phyloP scores from a whole-genome alignment of 1,284 basidiomycete species.

The Trichosporon sp. region DNA sequence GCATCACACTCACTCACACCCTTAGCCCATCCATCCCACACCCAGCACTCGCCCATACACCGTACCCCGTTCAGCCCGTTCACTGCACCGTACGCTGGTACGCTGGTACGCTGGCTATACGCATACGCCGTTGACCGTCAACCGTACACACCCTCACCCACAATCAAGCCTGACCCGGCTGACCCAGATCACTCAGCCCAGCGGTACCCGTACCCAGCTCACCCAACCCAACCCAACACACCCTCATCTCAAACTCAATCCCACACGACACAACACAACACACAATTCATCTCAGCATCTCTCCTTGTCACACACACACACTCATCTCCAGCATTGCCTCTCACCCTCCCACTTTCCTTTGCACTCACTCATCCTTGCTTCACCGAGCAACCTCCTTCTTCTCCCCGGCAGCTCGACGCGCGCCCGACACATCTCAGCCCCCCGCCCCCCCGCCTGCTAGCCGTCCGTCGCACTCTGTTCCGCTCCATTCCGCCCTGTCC shows the following conservation, averaged over 20 bases:
- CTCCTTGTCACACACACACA: too few species aligned
- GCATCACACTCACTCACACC: too few species aligned
- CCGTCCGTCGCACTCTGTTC: background rate
- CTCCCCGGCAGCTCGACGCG: background rate
- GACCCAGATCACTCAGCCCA: background rate
- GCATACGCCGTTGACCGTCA: too few species aligned
- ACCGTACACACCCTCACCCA: background rate
- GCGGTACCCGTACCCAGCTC: too few species aligned
- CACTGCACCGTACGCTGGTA: too few species aligned
- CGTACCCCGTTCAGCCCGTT: too few species aligned
- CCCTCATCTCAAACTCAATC: background rate
- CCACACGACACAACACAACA: constrained; percentile 3
- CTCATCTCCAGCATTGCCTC: background rate
- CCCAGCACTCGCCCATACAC: too few species aligned
- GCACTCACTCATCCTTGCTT: background rate
- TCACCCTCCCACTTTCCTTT: background rate
- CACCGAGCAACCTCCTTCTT: background rate
- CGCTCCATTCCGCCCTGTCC: background rate
- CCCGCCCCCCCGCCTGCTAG: too few species aligned
- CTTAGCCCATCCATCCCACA: too few species aligned
- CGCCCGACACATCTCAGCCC: background rate
- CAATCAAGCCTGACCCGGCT: background rate
- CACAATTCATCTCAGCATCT: background rate
- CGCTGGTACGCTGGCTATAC: too few species aligned
- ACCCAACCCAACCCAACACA: background rate